phyloP scores from a whole-genome alignment of 1,284 basidiomycete species.

The Cutaneotrichosporon mucoides region DNA sequence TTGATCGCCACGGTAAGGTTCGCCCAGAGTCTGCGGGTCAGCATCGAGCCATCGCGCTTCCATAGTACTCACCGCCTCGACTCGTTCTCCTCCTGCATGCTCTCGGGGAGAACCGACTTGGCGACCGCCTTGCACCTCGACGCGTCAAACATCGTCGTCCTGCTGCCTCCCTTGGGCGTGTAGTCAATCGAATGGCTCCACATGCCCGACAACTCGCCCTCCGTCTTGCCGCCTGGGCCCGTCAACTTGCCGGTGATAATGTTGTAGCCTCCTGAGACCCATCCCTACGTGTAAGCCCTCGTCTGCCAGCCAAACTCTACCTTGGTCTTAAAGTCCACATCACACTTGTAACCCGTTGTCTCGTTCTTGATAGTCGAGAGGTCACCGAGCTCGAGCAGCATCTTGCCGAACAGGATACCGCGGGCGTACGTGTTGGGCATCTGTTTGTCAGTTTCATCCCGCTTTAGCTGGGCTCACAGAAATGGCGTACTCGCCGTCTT shows the following conservation, averaged over 20 bases:
- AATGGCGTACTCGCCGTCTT: slow-evolving; percentile 64
- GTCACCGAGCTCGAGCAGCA: slow-evolving; percentile 96
- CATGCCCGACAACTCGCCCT: slow-evolving; percentile 83
- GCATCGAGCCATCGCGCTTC: background rate
- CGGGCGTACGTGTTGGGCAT: slow-evolving; percentile 98
- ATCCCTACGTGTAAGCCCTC: slow-evolving; percentile 60
- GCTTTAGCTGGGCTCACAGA: slow-evolving; percentile 9
- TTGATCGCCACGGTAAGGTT: slow-evolving; percentile 83
- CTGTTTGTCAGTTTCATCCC: background rate
- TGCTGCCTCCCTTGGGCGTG: slow-evolving; percentile 66
- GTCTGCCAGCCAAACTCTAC: slow-evolving; percentile 35
- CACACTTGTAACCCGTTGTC: slow-evolving; percentile 67
- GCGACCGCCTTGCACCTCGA: slow-evolving; percentile 67
- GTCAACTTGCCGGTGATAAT: slow-evolving; percentile 77
- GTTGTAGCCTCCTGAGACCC: slow-evolving; percentile 96
- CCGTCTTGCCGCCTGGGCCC: slow-evolving; percentile 56
- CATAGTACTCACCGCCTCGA: slow-evolving; percentile 62
- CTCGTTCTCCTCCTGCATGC: slow-evolving; percentile 86
- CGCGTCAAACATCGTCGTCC: slow-evolving; percentile 79
- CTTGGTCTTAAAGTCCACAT: slow-evolving; percentile 98
- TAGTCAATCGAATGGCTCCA: slow-evolving; percentile 93
- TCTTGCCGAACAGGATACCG: slow-evolving; percentile 95
- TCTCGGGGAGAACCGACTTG: slow-evolving; percentile 78
- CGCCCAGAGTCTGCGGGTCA: slow-evolving; percentile 65
- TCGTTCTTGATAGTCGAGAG: slow-evolving; percentile 80